These are phyloP conservation scores for Heliamphora exappendiculata DNA, from an alignment of 148 eudicot species.

Conservation along the genomic window DNA sequence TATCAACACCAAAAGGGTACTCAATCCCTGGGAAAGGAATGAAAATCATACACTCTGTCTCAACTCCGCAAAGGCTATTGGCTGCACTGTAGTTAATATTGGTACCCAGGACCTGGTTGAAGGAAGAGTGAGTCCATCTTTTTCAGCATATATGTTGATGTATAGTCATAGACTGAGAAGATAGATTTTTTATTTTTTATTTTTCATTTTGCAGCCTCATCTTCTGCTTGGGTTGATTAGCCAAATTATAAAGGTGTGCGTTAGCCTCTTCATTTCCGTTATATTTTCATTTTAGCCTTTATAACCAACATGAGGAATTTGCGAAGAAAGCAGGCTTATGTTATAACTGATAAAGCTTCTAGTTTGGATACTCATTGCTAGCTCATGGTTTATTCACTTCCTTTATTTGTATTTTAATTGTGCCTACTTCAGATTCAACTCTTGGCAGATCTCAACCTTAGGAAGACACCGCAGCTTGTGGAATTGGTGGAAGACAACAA, in stretches of 20 bases:
- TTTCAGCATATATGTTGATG: background rate
- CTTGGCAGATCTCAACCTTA: constrained; percentile 85
- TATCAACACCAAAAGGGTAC: constrained; percentile 75
- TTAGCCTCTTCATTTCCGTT: constrained; percentile 7
- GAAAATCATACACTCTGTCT: constrained; percentile 97
- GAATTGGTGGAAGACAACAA: constrained; percentile 78
- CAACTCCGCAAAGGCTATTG: constrained; percentile 97
- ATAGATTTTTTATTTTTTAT: background rate
- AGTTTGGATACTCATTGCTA: background rate
- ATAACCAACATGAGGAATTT: background rate
- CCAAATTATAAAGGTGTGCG: constrained; percentile 83
- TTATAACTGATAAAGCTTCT: background rate
- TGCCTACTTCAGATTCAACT: constrained; percentile 63
- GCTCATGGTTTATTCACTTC: background rate
- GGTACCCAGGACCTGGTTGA: constrained; percentile 94
- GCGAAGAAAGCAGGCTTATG: background rate
- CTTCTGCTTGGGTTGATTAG: constrained; percentile 84
- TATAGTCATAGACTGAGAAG: constrained; percentile 2
- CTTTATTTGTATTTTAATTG: constrained; percentile 2
- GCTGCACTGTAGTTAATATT: constrained; percentile 96
- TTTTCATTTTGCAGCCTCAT: constrained; percentile 59
- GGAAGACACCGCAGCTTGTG: constrained; percentile 87
- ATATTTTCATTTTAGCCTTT: background rate
- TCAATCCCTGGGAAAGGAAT: constrained; percentile 97
- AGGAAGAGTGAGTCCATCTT: constrained; percentile 73